These are phyloP conservation scores for Diplotaxis tenuifolia DNA, from an alignment of 345 rosid genomes.

Conservation along the genomic window DNA sequence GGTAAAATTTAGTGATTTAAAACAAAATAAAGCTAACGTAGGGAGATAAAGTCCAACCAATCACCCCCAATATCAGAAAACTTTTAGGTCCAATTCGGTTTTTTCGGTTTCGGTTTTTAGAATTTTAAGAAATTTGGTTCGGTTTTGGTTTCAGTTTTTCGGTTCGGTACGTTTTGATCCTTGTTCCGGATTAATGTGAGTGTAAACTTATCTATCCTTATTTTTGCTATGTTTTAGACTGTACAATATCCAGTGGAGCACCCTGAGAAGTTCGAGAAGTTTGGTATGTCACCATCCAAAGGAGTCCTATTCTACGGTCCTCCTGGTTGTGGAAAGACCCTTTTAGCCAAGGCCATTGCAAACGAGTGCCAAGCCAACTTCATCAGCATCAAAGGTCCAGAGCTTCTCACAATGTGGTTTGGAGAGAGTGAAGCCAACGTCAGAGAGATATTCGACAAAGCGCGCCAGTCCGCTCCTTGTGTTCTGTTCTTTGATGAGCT, in stretches of 20 bases:
- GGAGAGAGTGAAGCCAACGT: slow-evolving; percentile 83
- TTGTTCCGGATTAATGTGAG: no score
- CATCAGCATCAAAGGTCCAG: slow-evolving; percentile 70
- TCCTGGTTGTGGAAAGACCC: slow-evolving; percentile 71
- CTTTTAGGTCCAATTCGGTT: no score
- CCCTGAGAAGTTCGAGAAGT: slow-evolving; percentile 73
- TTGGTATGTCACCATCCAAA: slow-evolving; percentile 79
- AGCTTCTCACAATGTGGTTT: slow-evolving; percentile 76
- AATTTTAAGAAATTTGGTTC: background rate
- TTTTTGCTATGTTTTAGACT: slow-evolving; percentile 39
- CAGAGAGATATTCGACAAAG: slow-evolving; percentile 72
- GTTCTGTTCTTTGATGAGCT: slow-evolving; percentile 83
- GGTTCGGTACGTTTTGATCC: background rate
- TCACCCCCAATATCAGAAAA: no score
- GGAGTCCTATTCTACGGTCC: slow-evolving; percentile 78
- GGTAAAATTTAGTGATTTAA: no score
- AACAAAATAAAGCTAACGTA: no score
- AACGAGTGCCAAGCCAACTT: slow-evolving; percentile 75
- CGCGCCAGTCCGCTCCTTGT: slow-evolving; percentile 66
- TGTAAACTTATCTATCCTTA: background rate
- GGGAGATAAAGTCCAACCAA: no score
- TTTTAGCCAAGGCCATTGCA: slow-evolving; percentile 67
- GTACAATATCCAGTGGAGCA: slow-evolving; percentile 86
- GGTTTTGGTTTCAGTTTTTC: background rate
- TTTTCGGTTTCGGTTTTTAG: no score